Evolutionary conservation across 805 yeast genomes (phyloP), one percentile per base, ranked within the genome.

Genomic region (Yamadazyma laniorum): DNA sequence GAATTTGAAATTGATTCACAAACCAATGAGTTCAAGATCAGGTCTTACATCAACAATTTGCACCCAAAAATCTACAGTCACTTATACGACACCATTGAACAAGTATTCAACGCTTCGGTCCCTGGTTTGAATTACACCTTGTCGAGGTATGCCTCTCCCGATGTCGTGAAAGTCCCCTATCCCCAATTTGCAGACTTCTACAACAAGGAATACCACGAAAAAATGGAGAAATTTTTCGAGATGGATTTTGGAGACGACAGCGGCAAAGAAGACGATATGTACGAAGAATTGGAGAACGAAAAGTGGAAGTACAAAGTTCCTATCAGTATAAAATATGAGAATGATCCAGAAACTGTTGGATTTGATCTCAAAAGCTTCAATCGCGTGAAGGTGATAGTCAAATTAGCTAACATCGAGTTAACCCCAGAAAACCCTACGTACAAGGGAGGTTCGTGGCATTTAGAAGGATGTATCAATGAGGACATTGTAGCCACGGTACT

Each of bases 371-470:
- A 17, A 18, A 37, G 23, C 5, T 53, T 53, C 31, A 44, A 51
- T 8, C 35, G 52, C 14, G 39, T 64, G 29, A 63, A 66, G 40
- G 70, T 68, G 2, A 63, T 68, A 30, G 63, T 57, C 8, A 68
- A 68, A 39, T 27, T 68, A 44, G 71, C 72, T 15, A 63, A 61
- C 41, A 68, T 68, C 32, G 63, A 61, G 36, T 49, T 68, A 34
- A 63, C 69, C 1, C 72, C 74, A 0, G 69, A 67, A 30, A 59
- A 57, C 18, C 67, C 72, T 2, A 35, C 34, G 2, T 68, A 67
- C 36, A 37, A 46, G 2, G 74, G 74, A 3, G 72, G 73, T 1
- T 44, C 65, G 2, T 68, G 73, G 73, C 73, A 68, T 38, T 59
- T 67, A 1, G 72, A 68, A 47, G 74, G 73, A 1, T 53, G 66